phyloP scores from a whole-genome alignment of 495 filamentous ascomycete genomes.

The Pyrenopolyporus hunteri region DNA sequence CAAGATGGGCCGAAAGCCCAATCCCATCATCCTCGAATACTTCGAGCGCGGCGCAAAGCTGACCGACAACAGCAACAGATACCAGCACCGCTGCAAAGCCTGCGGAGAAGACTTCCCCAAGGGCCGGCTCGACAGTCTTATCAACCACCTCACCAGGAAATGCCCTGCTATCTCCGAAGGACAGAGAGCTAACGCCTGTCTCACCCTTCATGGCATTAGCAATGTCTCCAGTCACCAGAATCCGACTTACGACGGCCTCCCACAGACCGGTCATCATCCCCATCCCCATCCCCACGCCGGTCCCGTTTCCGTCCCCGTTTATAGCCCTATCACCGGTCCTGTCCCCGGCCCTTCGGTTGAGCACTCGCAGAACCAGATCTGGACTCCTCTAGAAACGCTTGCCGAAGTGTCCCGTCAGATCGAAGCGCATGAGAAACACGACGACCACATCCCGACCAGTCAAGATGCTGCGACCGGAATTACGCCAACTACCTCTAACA shows the following conservation, averaged over 20 bases:
- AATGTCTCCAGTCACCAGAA: constrained; percentile 47
- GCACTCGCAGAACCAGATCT: constrained; percentile 60
- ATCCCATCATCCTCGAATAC: constrained; percentile 80
- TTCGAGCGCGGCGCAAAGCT: constrained; percentile 83
- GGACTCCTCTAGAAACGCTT: constrained; percentile 78
- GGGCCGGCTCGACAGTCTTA: constrained; percentile 80
- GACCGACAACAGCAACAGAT: constrained; percentile 83
- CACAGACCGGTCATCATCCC: constrained; percentile 35
- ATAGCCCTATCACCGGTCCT: constrained; percentile 21
- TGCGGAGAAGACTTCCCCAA: constrained; percentile 87
- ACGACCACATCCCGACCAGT: constrained; percentile 38
- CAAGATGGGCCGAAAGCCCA: constrained; percentile 79
- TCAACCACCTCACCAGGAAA: constrained; percentile 78
- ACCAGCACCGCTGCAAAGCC: constrained; percentile 83
- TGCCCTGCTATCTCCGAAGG: constrained; percentile 73
- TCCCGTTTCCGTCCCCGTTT: too few relatives aligned
- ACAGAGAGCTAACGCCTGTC: constrained; percentile 68
- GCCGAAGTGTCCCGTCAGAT: constrained; percentile 82
- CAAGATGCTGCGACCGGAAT: constrained; percentile 24
- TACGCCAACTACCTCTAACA: constrained; percentile 32
- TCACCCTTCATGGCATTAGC: constrained; percentile 53
- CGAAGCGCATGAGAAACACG: constrained; percentile 58
- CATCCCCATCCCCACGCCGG: too few relatives aligned
- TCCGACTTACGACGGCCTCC: constrained; percentile 31
- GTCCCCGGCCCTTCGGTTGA: constrained; percentile 41